Evolutionary conservation across 1,139 yeast species (phyloP).

Genomic region (Geotrichum fermentans): DNA sequence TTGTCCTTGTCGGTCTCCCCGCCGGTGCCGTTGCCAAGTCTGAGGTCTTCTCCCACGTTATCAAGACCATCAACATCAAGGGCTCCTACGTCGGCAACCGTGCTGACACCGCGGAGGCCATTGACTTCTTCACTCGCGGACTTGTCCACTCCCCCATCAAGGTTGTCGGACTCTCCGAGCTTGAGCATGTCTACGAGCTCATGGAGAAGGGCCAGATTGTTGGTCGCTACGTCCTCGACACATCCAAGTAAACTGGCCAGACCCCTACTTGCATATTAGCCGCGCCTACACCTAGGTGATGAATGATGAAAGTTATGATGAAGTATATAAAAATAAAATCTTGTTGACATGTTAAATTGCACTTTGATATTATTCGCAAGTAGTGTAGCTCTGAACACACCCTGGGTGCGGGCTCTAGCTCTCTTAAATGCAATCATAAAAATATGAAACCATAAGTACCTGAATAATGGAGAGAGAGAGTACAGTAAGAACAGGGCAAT

Average conservation of each 20-base stretch:
- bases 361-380: not conserved
- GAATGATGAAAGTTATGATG: slow-evolving; percentile 13
- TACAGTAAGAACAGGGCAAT: too few species aligned
- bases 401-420: too few species aligned
- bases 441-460: too few species aligned
- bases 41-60: slow-evolving; percentile 60
- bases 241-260: slow-evolving; percentile 35
- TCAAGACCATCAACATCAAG: slow-evolving; percentile 57
- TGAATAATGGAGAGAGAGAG: too few species aligned
- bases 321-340: slow-evolving; percentile 1
- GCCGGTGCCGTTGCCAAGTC: slow-evolving; percentile 61
- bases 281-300: not conserved
- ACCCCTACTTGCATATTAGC: not conserved
- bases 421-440: too few species aligned
- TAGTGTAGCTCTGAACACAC: too few species aligned
- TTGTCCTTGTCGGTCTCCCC: slow-evolving; percentile 77
- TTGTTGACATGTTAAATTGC: not conserved
- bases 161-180: slow-evolving; percentile 59
- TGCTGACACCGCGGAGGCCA: slow-evolving; percentile 72
- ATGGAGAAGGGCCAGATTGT: slow-evolving; percentile 70
- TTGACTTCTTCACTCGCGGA: slow-evolving; percentile 67
- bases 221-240: slow-evolving; percentile 69
- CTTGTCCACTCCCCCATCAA: slow-evolving; percentile 62
- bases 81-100: slow-evolving; percentile 82
- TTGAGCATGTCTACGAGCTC: slow-evolving; percentile 54